Evolutionary conservation across 148 eudicot species (phyloP), one percentile per base, ranked within the genome.

Genomic region (Chenopodium formosanum): DNA sequence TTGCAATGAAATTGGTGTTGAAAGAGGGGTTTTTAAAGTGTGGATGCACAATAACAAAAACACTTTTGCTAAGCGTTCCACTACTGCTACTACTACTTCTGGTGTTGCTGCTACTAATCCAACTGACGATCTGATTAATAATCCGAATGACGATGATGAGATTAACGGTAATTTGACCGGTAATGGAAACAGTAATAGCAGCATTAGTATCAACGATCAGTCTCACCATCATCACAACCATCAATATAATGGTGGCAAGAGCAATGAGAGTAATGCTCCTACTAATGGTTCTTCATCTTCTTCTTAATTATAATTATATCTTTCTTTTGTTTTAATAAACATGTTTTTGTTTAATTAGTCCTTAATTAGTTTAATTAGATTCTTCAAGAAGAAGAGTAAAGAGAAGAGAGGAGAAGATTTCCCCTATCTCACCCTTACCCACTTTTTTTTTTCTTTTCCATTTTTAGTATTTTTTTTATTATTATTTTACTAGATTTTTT

Each of bases 41-140:
- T 93, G 97, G 97, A 93, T 93, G 97, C 97, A 93, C 60, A 93
- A 93, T 70, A 91, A 93, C 80, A 93, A 93, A 84, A 93, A 87
- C 85, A 89, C 89, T 20, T 81, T 79, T 7, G 90, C 88, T 0
- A 87, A 85, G 70, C 80, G 87, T 34, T 84, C 86, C 40, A 69
- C 68, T 2, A 40, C 71, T 48, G 60, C 44, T n/a, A 87, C 77
- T 17, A 69, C 66, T 7, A 46, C 62, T 56, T 32, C 17, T 17
- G 62, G 22, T 1, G 22, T 4, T 14, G 62, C 22, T 56, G 22
- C 62, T 56, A 14, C 17, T 56, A 48, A 62, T 62, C 48, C 37
- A 1, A 64, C 16, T 58, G n/a, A 5, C 34, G 22, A 40, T 60
- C 10, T 53, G 5, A 69, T 44, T 16, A 9, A 34, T 6, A 60